A percentile compares a stretch with the other conserved stretches of the same genome.
These are phyloP conservation scores for Arabidopsis lyrata DNA, from an alignment of 441 rosid species.

Conservation along the genomic window DNA sequence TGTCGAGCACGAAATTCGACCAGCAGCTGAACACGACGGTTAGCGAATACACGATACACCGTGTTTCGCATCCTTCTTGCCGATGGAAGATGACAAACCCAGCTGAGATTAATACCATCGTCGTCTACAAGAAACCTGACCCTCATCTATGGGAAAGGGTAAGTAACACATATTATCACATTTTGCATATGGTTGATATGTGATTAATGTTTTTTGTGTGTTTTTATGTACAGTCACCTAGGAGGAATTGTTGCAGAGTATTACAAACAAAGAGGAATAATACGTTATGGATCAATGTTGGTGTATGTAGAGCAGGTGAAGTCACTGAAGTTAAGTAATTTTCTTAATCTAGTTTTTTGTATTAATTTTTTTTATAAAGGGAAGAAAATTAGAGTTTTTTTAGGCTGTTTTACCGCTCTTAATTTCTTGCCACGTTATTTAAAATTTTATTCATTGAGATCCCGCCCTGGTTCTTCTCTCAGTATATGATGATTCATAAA, in stretches of 20 bases:
- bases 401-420: constrained; percentile 25
- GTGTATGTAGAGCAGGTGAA: constrained; percentile 75
- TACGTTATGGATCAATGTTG: constrained; percentile 69
- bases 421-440: constrained; percentile 33
- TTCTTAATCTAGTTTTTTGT: background rate
- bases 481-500: constrained; percentile 29
- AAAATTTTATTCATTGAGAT: constrained; percentile 33
- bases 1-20: constrained; percentile 61
- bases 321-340: constrained; percentile 63
- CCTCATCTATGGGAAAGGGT: constrained; percentile 87
- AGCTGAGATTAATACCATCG: constrained; percentile 50
- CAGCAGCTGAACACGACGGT: constrained; percentile 54
- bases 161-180: constrained; percentile 42
- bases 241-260: constrained; percentile 93
- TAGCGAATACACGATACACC: constrained; percentile 64
- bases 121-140: constrained; percentile 76
- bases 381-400: constrained; percentile 30
- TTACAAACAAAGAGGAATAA: constrained; percentile 57
- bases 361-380: constrained; percentile 1
- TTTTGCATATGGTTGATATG: background rate
- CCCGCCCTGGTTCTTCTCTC: constrained; percentile 1
- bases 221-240: constrained; percentile 66
- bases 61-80: constrained; percentile 64
- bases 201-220: background rate
- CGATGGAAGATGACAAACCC: constrained; percentile 90